Conservation (phyloP, 805 yeast genomes). For the Saccharomycopsis synnaedendra region DNA sequence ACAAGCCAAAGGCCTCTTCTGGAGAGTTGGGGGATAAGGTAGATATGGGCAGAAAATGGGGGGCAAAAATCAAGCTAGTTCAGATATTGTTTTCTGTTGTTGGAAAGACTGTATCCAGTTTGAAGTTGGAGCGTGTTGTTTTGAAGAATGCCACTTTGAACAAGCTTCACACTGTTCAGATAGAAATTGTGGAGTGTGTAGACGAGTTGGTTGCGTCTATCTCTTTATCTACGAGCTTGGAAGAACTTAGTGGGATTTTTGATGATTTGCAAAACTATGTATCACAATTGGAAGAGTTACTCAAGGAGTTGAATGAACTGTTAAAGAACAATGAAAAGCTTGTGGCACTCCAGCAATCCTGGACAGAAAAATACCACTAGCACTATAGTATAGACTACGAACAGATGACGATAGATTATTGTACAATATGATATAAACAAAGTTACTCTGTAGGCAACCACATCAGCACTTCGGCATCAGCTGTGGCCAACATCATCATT, state of each 20-base stretch:
- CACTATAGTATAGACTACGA: too few species aligned
- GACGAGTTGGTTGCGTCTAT: neutral
- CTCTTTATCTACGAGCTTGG: neutral
- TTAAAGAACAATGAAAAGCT: neutral
- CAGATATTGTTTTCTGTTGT: neutral
- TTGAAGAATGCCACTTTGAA: neutral
- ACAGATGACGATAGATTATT: too few species aligned
- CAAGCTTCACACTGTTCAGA: neutral
- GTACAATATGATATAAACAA: too few species aligned
- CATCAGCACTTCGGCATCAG: constrained; percentile 39
- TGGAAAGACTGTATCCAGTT: neutral
- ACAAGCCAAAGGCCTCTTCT: constrained; percentile 13
- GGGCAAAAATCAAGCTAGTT: neutral
- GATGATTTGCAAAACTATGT: neutral
- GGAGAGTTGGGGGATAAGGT: neutral
- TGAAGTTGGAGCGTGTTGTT: neutral
- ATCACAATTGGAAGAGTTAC: neutral
- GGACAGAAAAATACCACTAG: neutral
- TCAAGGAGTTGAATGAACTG: neutral
- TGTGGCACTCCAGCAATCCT: neutral
- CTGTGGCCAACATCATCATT: constrained; percentile 49
- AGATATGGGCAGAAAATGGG: neutral
- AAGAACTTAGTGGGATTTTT: neutral
- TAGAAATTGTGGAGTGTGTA: neutral
- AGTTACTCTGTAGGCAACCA: constrained; percentile 26